Evolutionary conservation across 2,329 filamentous ascomycete genomes (phyloP).

Genomic region (Pyricularia sp.): DNA sequence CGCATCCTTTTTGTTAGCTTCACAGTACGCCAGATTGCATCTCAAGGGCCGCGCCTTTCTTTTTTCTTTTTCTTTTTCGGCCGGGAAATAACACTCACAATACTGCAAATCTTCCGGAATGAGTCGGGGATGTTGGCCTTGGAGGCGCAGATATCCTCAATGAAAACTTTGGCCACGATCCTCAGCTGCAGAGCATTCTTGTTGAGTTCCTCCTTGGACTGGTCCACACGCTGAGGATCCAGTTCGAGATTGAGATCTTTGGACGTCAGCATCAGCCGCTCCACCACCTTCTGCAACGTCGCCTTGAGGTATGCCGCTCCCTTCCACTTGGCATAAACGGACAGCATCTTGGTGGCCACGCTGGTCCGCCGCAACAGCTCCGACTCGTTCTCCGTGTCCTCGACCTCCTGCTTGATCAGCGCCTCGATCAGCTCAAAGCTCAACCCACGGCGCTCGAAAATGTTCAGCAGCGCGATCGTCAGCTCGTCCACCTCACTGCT

Average conservation of each 20-base stretch:
- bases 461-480: constrained; percentile 52
- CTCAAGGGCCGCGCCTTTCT: not conserved
- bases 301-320: constrained; percentile 48
- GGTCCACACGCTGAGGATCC: constrained; percentile 44
- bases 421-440: constrained; percentile 52
- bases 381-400: constrained; percentile 57
- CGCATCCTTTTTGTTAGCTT: not conserved
- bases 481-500: constrained; percentile 57
- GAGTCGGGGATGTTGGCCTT: constrained; percentile 46
- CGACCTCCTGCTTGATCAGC: constrained; percentile 55
- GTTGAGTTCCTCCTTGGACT: constrained; percentile 47
- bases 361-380: constrained; percentile 56
- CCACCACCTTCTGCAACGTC: constrained; percentile 54
- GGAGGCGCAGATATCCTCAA: constrained; percentile 56
- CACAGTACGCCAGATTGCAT: not conserved
- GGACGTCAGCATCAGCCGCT: constrained; percentile 51
- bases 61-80: not conserved
- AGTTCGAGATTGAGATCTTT: constrained; percentile 56
- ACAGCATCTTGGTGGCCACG: constrained; percentile 60
- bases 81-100: constrained; percentile 29
- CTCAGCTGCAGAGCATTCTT: constrained; percentile 54
- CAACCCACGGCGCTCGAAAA: constrained; percentile 54
- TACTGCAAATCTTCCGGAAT: constrained; percentile 55
- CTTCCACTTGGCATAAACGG: constrained; percentile 61
- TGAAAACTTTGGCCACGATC: constrained; percentile 57